A percentile compares a stretch with the other conserved stretches of the same genome.
These are phyloP conservation scores for Linnemannia hyalina DNA, from an alignment of 192 early-diverging fungal species.

Conservation along the genomic window DNA sequence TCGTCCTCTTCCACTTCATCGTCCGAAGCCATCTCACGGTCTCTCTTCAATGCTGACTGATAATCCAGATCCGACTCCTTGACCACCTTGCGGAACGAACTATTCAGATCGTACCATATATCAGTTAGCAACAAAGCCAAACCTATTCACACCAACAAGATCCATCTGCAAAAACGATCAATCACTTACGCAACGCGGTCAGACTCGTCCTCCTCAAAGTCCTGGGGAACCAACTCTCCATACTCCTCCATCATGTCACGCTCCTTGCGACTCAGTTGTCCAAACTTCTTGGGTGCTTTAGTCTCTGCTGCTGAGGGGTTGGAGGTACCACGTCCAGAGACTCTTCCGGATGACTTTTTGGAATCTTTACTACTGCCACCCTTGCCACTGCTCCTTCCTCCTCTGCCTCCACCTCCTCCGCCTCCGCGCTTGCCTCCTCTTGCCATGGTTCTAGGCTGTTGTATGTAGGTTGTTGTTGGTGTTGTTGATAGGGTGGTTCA, in stretches of 20 bases:
- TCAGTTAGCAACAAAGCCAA: background rate
- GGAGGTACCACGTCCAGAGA: slow-evolving; percentile 49
- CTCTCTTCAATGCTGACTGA: slow-evolving; percentile 55
- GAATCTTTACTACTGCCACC: background rate
- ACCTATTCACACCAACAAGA: background rate
- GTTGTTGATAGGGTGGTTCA: background rate
- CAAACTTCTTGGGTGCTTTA: slow-evolving; percentile 58
- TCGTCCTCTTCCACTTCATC: slow-evolving; percentile 60
- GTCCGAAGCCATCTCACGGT: slow-evolving; percentile 57
- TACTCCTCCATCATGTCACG: slow-evolving; percentile 75
- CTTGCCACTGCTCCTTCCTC: slow-evolving; percentile 1
- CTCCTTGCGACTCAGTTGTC: slow-evolving; percentile 62
- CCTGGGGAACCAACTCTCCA: slow-evolving; percentile 73
- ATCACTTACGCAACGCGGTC: slow-evolving; percentile 54
- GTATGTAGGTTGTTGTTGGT: background rate
- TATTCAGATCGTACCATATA: background rate
- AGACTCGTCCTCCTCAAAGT: slow-evolving; percentile 60
- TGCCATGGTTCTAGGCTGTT: slow-evolving; percentile 21
- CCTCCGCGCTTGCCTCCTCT: slow-evolving; percentile 29
- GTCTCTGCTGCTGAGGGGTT: slow-evolving; percentile 33
- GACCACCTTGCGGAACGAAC: slow-evolving; percentile 61
- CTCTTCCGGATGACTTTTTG: slow-evolving; percentile 30
- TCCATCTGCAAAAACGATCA: background rate
- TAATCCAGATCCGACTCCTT: slow-evolving; percentile 66
- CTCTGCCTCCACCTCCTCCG: slow-evolving; percentile 13